These are phyloP conservation scores for Acacia crassicarpa DNA, from an alignment of 306 rosid genomes.

Conservation along the genomic window DNA sequence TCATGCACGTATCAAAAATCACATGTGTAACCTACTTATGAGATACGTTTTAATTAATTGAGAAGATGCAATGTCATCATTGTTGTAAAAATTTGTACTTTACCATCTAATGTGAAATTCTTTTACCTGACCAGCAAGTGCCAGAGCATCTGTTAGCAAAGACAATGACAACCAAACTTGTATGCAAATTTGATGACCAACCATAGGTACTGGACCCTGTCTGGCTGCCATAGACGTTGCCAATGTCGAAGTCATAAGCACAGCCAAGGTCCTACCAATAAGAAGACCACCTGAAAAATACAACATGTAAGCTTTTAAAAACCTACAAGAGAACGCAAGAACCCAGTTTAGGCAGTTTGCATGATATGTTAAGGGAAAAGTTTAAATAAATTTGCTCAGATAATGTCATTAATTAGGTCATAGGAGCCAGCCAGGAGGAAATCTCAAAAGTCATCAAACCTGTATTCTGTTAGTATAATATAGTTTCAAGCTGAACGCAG, in stretches of 20 bases:
- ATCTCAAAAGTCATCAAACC: conserved; percentile 8
- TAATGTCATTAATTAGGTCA: conserved; percentile 10
- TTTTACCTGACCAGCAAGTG: conserved; percentile 93
- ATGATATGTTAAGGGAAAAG: not conserved
- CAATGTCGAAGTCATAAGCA: conserved; percentile 69
- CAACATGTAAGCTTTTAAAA: not conserved
- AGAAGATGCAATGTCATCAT: conserved; percentile 3
- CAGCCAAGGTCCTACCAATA: conserved; percentile 81
- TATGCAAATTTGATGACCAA: conserved; percentile 88
- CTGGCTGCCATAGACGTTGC: conserved; percentile 93
- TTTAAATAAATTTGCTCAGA: not conserved
- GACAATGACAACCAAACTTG: conserved; percentile 93
- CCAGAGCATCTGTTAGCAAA: conserved; percentile 89
- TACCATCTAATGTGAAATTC: conserved; percentile 21
- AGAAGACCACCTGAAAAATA: conserved; percentile 79
- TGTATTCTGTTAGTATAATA: conserved; percentile 11
- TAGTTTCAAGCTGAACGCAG: conserved; percentile 8
- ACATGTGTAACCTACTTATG: not conserved
- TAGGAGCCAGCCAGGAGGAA: conserved; percentile 15
- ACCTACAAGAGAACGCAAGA: not conserved
- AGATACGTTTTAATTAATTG: conserved; percentile 15
- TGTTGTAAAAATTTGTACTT: conserved; percentile 5
- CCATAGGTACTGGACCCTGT: conserved; percentile 86
- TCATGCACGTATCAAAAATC: conserved; percentile 21
- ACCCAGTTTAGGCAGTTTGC: not conserved